Evolutionary conservation across 352 stramenopile genomes (phyloP).

Genomic region (Globisporangium perplexum): DNA sequence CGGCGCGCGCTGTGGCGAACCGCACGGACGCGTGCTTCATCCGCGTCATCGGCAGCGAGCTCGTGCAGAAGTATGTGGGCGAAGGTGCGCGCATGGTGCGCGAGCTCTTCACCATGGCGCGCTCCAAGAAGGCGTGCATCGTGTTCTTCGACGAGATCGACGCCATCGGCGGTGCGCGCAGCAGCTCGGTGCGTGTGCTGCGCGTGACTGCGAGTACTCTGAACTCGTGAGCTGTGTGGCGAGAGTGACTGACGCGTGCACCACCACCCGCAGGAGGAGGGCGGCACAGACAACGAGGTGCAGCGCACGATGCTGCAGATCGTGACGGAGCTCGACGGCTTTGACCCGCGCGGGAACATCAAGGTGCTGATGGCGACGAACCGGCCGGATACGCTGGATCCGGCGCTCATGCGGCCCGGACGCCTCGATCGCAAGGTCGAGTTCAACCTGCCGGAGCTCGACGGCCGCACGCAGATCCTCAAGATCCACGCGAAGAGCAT

Average conservation of each 20-base stretch:
- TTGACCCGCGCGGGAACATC: constrained; percentile 98
- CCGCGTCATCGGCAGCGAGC: constrained; percentile 97
- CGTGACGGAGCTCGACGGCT: constrained; percentile 98
- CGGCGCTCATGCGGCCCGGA: constrained; percentile 93
- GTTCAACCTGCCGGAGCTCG: constrained; percentile 98
- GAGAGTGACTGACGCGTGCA: too few species aligned
- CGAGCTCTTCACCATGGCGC: constrained; percentile 99
- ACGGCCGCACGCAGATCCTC: constrained; percentile 98
- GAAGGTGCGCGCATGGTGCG: constrained; percentile 99
- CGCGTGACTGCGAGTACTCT: too few species aligned
- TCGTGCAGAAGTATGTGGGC: constrained; percentile 99
- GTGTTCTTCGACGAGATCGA: constrained; percentile 99
- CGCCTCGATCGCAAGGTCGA: constrained; percentile 99
- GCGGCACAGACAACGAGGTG: constrained; percentile 97
- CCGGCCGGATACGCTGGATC: constrained; percentile 95
- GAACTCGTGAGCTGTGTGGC: too few species aligned
- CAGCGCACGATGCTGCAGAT: constrained; percentile 99
- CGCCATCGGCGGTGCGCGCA: constrained; percentile 94
- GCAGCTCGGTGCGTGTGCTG: constrained; percentile 32
- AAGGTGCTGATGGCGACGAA: constrained; percentile 99
- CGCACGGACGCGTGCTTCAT: constrained; percentile 99
- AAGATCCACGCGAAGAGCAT: constrained; percentile 99
- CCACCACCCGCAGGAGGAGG: constrained; percentile 66
- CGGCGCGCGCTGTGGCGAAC: constrained; percentile 97
- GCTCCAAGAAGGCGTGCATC: constrained; percentile 97